phyloP scores from a whole-genome alignment of 75 land plant species.

The Gnetum montanum region DNA sequence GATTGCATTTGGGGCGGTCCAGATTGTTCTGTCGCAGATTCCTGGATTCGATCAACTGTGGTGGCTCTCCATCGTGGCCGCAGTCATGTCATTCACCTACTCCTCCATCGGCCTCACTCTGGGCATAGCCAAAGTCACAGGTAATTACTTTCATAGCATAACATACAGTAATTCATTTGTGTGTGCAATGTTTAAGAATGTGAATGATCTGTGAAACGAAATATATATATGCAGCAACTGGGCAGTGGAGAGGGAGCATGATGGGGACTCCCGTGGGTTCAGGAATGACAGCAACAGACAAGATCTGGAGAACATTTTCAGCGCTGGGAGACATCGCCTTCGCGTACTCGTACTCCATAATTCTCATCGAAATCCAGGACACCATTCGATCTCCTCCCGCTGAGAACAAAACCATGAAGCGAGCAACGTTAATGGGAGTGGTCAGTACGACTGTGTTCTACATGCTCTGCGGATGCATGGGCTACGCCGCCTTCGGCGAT shows the following conservation, averaged over 20 bases:
- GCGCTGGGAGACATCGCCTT: slow-evolving; percentile 71
- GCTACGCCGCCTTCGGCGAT: slow-evolving; percentile 80
- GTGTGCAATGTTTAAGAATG: not conserved
- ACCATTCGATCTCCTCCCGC: slow-evolving; percentile 62
- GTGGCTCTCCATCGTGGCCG: slow-evolving; percentile 81
- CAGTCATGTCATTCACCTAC: slow-evolving; percentile 75
- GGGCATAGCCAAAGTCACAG: slow-evolving; percentile 40
- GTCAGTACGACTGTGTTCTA: slow-evolving; percentile 49
- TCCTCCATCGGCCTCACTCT: slow-evolving; percentile 62
- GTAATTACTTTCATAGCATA: slow-evolving; percentile 10
- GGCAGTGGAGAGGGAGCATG: slow-evolving; percentile 33
- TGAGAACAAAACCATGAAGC: slow-evolving; percentile 68
- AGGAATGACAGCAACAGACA: slow-evolving; percentile 35
- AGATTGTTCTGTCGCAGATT: slow-evolving; percentile 61
- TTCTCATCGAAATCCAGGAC: slow-evolving; percentile 78
- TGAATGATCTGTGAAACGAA: not conserved
- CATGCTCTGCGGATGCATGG: slow-evolving; percentile 63
- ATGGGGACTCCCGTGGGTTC: slow-evolving; percentile 56
- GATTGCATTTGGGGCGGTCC: slow-evolving; percentile 41
- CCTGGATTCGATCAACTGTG: slow-evolving; percentile 56
- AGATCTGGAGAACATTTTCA: slow-evolving; percentile 62
- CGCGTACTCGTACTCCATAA: slow-evolving; percentile 51
- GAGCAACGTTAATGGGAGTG: slow-evolving; percentile 36
- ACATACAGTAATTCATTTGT: too few species aligned
- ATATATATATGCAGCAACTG: slow-evolving; percentile 18